Base-by-base conservation (phyloP, 352 stramenopile genomes). In the Pythium sukuiense region DNA sequence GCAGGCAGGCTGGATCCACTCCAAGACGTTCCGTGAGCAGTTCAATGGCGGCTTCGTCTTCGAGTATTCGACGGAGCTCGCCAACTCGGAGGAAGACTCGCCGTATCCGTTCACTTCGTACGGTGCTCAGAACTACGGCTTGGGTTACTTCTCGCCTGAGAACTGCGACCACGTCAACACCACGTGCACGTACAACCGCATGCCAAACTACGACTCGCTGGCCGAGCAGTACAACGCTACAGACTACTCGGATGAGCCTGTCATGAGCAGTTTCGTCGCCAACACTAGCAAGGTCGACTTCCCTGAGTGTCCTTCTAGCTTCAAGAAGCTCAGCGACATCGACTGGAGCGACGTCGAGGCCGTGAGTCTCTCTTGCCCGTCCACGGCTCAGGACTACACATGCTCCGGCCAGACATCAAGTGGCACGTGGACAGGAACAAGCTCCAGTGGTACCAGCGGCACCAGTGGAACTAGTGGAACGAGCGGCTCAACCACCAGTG, bases 131-230 rank as follows among this genome's bases (percentile, higher is more conserved):
- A 93, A 95, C 67, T 97, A 96, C 58, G 90, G 90, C 2, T 72
- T 97, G 0, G 90, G 90, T 6, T 97, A 93, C 76, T 96, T 87
- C 59, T 76, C 74, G 12, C 88, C 88, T 13, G 76, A 69, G 13
- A 59, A 85, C 62, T 96, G 88, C 56, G 80, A 96, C 55, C 79
- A 92, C 63, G 57, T 62, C 0, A 73, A 59, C 30, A 76, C 70
- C 0, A 26, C 70, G 46, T 97, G 88, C 67, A 63, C 59, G n/a
- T 96, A 85, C 61, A 83, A 83, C 26, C 70, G 63, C 27, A 93
- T 92, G 79, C 89, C 88, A 24, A 92, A 93, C 65, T 96, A 85
- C 75, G 54, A 93, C 33, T 76, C 72, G 58, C 71, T 97, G 6
- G 67, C 76, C 18, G 67, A 65, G 32, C 57, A 86, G 64, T 93